Evolutionary conservation across 192 early-diverging fungal species (phyloP), one percentile per base, ranked within the genome.

Genomic region (Coemansia sp.): DNA sequence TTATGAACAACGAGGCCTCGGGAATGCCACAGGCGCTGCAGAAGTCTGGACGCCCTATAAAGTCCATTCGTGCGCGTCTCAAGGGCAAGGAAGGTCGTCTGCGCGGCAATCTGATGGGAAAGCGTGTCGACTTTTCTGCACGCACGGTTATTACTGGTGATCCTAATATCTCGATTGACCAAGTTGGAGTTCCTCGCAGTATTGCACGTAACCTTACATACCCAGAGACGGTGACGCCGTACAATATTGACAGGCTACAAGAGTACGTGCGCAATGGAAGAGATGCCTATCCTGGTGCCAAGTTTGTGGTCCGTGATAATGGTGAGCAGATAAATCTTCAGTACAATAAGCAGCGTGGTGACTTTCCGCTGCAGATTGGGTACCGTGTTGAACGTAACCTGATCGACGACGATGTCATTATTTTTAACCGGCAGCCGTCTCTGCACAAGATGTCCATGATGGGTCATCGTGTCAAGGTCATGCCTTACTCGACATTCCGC

Each of bases 391-490:
- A 98, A 80, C 88, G 97, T 42, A 95, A 98, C 75, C 83, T 99
- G 75, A 83, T 94, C 68, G 93, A 97, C 70, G 93, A 91, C 55
- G 97, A 99, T 72, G 87, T 96, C 31, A 90, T 99, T 63, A 97
- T 99, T 70, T 99, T 99, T 86, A 99, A 99, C 80, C 95, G 97
- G 56, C 97, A 99, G 84, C 97, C 97, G 6, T 95, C 93, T 46
- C 83, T 99, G 58, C 97, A 99, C 84, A 99, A 99, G 76, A 97
- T 97, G 95, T 95, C 94, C 70, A 99, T 99, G 97, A 99, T 99
- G 97, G 97, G 95, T 7, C 97, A 99, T 77, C 83, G 86, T 33
- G 92, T 97, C 59, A 91, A 92, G 66, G 93, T 99, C 39, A 97
- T 99, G 97, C 97, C 97, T 4, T 97, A 95, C 80, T 98, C 95